Percentiles rank a stretch among this genome's conserved stretches.
phyloP scores from a whole-genome alignment of 208 protist species.

The Trypanosoma cruzi region DNA sequence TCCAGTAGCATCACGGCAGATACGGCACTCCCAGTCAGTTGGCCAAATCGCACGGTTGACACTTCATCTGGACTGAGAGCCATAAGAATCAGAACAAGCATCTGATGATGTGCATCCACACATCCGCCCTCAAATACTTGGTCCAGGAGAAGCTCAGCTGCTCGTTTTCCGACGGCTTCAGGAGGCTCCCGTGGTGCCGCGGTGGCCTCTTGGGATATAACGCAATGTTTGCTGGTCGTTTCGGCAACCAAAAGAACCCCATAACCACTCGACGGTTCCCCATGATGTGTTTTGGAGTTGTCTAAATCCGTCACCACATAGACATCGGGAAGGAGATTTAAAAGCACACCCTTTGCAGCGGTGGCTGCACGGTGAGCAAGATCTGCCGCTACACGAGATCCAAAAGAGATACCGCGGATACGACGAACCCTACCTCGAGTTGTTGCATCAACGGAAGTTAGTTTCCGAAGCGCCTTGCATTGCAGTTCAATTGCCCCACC shows the following conservation, averaged over 20 bases:
- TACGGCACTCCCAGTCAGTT: conserved; percentile 61
- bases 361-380: conserved; percentile 87
- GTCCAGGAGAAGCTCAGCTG: conserved; percentile 81
- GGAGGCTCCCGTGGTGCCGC: conserved; percentile 70
- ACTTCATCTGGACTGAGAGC: conserved; percentile 91
- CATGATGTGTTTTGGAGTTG: conserved; percentile 47
- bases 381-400: conserved; percentile 80
- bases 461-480: conserved; percentile 68
- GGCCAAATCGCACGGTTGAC: conserved; percentile 90
- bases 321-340: conserved; percentile 92
- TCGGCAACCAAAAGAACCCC: conserved; percentile 93
- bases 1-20: conserved; percentile 89
- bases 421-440: conserved; percentile 87
- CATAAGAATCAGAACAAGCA: conserved; percentile 92
- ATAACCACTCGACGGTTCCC: conserved; percentile 78
- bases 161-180: conserved; percentile 83
- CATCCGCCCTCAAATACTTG: conserved; percentile 88
- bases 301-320: conserved; percentile 94
- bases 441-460: conserved; percentile 68
- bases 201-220: conserved; percentile 86
- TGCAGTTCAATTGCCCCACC: conserved; percentile 89
- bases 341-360: conserved; percentile 85
- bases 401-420: conserved; percentile 93
- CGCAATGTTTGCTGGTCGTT: conserved; percentile 82
- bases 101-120: conserved; percentile 91